Evolutionary conservation across 306 rosid genomes (phyloP).

Genomic region (Quercus bicolor): DNA sequence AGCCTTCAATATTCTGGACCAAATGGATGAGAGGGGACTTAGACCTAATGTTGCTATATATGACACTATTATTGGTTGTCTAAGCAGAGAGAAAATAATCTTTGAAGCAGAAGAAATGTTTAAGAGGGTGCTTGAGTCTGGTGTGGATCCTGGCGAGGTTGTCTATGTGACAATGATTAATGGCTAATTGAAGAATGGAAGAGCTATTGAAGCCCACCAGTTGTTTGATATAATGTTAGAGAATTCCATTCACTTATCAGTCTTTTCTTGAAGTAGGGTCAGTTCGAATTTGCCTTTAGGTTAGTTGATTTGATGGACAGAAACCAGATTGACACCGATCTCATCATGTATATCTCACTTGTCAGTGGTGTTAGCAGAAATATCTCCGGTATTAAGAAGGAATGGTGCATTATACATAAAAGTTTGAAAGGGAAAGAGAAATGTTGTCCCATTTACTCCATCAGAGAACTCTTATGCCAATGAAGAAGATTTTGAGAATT

Average conservation of each 20-base stretch:
- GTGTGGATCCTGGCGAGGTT: slow-evolving; percentile 36
- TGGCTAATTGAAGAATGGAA: slow-evolving; percentile 34
- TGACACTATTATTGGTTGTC: slow-evolving; percentile 35
- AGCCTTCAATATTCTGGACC: slow-evolving; percentile 17
- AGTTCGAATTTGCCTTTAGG: slow-evolving; percentile 32
- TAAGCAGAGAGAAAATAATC: slow-evolving; percentile 23
- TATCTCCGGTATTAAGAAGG: not conserved
- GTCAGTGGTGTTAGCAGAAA: slow-evolving; percentile 33
- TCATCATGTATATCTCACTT: slow-evolving; percentile 17
- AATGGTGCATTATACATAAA: not conserved
- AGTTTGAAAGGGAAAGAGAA: slow-evolving; percentile 15
- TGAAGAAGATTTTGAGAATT: slow-evolving; percentile 6
- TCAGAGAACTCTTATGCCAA: slow-evolving; percentile 10
- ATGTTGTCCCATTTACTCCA: slow-evolving; percentile 28
- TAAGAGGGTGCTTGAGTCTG: slow-evolving; percentile 38
- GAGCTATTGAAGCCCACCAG: slow-evolving; percentile 29
- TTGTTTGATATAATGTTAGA: slow-evolving; percentile 39
- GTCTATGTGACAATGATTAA: slow-evolving; percentile 36
- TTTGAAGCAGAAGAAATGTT: slow-evolving; percentile 37
- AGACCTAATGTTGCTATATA: slow-evolving; percentile 37
- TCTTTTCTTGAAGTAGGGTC: slow-evolving; percentile 31
- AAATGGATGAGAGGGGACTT: slow-evolving; percentile 30
- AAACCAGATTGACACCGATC: slow-evolving; percentile 28
- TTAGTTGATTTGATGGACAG: slow-evolving; percentile 33
- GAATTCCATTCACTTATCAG: slow-evolving; percentile 33